Conservation (phyloP, 257 asterid genomes). For the Solanum medicagineum region DNA sequence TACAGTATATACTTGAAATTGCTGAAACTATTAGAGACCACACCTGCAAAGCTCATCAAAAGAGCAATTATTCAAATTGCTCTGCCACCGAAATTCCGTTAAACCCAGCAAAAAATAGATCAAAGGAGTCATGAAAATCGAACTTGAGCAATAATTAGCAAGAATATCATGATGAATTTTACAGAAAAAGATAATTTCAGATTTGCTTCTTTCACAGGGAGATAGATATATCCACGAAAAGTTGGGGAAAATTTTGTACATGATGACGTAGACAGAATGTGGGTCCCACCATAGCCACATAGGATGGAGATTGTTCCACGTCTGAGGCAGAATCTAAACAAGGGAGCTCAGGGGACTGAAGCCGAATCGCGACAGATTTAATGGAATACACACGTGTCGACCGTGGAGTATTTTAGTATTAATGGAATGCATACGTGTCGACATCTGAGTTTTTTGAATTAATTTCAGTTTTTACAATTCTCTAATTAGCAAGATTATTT, state of each 20-base stretch:
- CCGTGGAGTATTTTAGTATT: neutral
- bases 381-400: slow-evolving; percentile 33
- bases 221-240: neutral
- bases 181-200: neutral
- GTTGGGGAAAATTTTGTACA: neutral
- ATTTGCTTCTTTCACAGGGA: neutral
- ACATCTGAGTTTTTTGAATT: neutral
- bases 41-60: slow-evolving; percentile 22
- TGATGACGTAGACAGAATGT: slow-evolving; percentile 24
- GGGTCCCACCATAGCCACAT: slow-evolving; percentile 30
- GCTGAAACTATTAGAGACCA: neutral
- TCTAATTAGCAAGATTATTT: too few species aligned
- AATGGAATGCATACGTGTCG: slow-evolving; percentile 32
- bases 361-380: slow-evolving; percentile 31
- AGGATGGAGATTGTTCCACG: slow-evolving; percentile 1
- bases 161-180: neutral
- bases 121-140: neutral
- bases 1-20: neutral
- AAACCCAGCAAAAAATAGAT: slow-evolving; percentile 4
- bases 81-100: slow-evolving; percentile 3
- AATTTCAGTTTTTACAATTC: too few species aligned
- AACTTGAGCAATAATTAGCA: neutral
- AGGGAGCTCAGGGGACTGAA: slow-evolving; percentile 12
- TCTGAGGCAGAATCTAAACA: slow-evolving; percentile 39
- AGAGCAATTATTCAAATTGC: neutral